Evolutionary conservation across 2,329 filamentous ascomycete species (phyloP).

Genomic region (Pseudogymnoascus verrucosus): DNA sequence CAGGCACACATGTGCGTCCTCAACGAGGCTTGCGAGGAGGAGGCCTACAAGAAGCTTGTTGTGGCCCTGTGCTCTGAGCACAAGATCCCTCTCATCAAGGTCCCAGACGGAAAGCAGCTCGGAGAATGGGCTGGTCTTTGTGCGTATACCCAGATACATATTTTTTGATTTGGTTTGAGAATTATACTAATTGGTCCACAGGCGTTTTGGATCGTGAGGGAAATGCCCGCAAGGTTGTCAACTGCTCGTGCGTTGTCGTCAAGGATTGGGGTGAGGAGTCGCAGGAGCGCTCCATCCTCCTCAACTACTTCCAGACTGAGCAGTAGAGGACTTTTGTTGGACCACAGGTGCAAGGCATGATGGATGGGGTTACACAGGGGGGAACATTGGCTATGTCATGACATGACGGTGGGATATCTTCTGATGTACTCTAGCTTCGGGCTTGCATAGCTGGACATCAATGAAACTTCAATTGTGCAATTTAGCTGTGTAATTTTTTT

Average conservation of each 20-base stretch:
- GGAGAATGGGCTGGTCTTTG: conserved; percentile 99
- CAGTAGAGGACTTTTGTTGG: conserved; percentile 41
- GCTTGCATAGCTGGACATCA: not conserved
- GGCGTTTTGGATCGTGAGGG: conserved; percentile 98
- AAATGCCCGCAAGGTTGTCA: conserved; percentile 99
- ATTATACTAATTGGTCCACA: conserved; percentile 31
- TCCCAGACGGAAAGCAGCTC: conserved; percentile 98
- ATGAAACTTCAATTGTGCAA: conserved; percentile 2
- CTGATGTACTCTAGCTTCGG: conserved; percentile 23
- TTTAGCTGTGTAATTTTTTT: not conserved
- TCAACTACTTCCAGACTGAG: conserved; percentile 99
- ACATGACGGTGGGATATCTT: conserved; percentile 22
- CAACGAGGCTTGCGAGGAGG: conserved; percentile 99
- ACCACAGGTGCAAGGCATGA: conserved; percentile 16
- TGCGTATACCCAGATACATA: conserved; percentile 49
- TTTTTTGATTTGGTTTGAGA: conserved; percentile 9
- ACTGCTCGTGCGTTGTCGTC: conserved; percentile 99
- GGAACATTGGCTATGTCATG: conserved; percentile 23
- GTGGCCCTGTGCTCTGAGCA: conserved; percentile 98
- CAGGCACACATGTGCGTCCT: conserved; percentile 99
- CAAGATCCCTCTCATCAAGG: conserved; percentile 99
- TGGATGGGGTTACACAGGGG: conserved; percentile 23
- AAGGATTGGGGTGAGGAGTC: conserved; percentile 99
- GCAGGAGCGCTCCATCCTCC: conserved; percentile 95
- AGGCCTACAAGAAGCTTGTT: conserved; percentile 99